phyloP scores from a whole-genome alignment of 2,329 filamentous ascomycete species.

The Phaeosphaeriaceae sp. region DNA sequence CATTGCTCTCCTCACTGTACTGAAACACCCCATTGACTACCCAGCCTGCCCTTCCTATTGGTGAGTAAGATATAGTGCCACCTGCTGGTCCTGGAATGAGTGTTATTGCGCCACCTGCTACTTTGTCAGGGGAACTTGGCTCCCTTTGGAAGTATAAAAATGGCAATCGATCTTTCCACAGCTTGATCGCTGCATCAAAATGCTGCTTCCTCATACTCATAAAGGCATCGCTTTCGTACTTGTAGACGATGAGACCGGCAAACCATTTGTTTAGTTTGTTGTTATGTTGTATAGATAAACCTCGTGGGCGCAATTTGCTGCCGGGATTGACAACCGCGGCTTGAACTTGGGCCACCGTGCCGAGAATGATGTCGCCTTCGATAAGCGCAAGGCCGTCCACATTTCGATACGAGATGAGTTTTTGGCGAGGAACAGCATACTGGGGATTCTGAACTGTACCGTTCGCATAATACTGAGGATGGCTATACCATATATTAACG shows the following conservation, averaged over 20 bases:
- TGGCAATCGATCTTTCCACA: conserved; percentile 18
- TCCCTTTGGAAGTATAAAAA: conserved; percentile 12
- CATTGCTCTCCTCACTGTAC: conserved; percentile 4
- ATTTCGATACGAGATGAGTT: conserved; percentile 9
- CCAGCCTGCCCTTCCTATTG: neutral
- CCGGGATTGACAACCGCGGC: neutral
- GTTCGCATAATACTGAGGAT: neutral
- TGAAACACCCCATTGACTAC: neutral
- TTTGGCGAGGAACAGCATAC: neutral
- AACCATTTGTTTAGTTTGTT: conserved; percentile 7
- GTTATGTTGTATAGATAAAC: conserved; percentile 10
- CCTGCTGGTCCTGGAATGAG: neutral
- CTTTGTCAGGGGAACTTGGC: neutral
- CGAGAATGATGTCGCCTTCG: conserved; percentile 13
- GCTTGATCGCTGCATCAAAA: conserved; percentile 7
- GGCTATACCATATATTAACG: conserved; percentile 3
- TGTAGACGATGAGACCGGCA: conserved; percentile 11
- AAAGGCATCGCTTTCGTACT: conserved; percentile 13
- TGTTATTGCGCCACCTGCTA: conserved; percentile 7
- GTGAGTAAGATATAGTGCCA: neutral
- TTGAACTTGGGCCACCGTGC: conserved; percentile 8
- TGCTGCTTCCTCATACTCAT: conserved; percentile 4
- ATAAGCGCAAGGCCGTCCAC: conserved; percentile 14
- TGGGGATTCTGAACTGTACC: neutral
- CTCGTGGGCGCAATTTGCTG: neutral